Base-by-base conservation (phyloP, 768 basidiomycete species). In the Collybia nuda region DNA sequence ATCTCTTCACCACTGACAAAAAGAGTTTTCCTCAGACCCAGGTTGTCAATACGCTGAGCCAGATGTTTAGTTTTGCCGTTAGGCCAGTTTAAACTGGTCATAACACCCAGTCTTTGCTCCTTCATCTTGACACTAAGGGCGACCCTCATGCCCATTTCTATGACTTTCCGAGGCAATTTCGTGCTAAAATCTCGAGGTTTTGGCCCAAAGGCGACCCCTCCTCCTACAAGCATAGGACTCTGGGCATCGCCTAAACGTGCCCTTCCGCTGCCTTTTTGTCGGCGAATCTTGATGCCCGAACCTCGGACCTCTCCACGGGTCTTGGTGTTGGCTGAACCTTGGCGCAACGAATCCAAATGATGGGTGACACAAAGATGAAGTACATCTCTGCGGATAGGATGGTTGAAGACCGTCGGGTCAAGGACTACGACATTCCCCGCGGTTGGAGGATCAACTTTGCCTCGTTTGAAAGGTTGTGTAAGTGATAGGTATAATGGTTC, bases 141-240 rank as follows among this genome's bases (percentile, higher is more conserved):
- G 44, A 94, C 87, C 18, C 90, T 81, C 83, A 98, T 86, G 8
- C 95, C 96, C 84, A 98, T 89, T 59, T 90, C 77, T 37, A 93
- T 79, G 57, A 97, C 89, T 70, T 98, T 98, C 55, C 91, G 81
- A n/a, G 91, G 90, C 32, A 99, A 79, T 56, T 90, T 88, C 17
- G 93, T 93, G 59, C 88, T 84, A 67, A 95, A 98, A 65, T 97
- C 90, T 43, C 93, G 82, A 2, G 93, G 91, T 63, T 91, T 88
- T 0, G 93, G 92, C 24, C 93, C 93, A 53, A 93, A 94, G 5
- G 92, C 92, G 36, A 89, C 81, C 58, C 96, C 97, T 69, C 97
- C 97, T 28, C 96, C 96, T 26, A 86, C 78, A 48, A 87, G 80
- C 79, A 93, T 90, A 1, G 92, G 93, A 65, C 84, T 88, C 59